A percentile compares a stretch with the other conserved stretches of the same genome.
These are phyloP conservation scores for Sonneratia caseolaris DNA, from an alignment of 345 rosid genomes.

Conservation along the genomic window DNA sequence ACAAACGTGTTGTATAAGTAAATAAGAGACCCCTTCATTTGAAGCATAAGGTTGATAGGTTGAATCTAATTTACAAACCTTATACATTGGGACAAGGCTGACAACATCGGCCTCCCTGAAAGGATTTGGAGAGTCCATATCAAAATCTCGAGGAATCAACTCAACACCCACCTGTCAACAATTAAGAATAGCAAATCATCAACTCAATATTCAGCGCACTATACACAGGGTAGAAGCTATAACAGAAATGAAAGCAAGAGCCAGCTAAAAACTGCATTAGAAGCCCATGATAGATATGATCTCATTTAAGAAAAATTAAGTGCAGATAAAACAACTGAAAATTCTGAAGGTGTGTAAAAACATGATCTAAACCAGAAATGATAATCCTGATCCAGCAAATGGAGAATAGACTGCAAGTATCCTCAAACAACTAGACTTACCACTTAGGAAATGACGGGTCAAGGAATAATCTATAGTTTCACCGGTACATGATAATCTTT, in stretches of 20 bases:
- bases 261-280: neutral
- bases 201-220: neutral
- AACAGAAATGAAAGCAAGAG: neutral
- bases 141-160: slow-evolving; percentile 91
- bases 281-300: neutral
- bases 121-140: slow-evolving; percentile 88
- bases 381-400: neutral
- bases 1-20: slow-evolving; percentile 14
- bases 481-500: neutral
- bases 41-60: neutral
- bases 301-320: neutral
- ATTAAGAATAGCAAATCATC: neutral
- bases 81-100: slow-evolving; percentile 90
- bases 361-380: neutral
- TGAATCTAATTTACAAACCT: slow-evolving; percentile 33
- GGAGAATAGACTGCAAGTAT: neutral
- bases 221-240: neutral
- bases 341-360: neutral
- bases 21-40: neutral
- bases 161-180: slow-evolving; percentile 79
- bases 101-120: slow-evolving; percentile 73
- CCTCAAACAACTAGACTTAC: neutral
- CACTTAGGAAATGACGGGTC: neutral
- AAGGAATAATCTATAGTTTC: neutral
- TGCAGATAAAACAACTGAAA: neutral